Evolutionary conservation across 2,329 filamentous ascomycete genomes (phyloP).

Genomic region (Pezicula radicicola): DNA sequence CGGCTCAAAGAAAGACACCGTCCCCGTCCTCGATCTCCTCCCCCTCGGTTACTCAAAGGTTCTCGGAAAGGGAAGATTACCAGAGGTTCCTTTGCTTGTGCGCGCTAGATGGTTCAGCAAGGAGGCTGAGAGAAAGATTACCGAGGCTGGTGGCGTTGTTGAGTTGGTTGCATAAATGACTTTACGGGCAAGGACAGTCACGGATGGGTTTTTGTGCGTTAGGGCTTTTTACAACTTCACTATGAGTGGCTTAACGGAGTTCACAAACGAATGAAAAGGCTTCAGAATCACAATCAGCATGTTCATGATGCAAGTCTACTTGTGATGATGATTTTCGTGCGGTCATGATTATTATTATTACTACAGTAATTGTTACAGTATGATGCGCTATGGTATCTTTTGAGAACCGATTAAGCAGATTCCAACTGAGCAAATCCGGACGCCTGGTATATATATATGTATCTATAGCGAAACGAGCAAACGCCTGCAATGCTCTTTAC

Average conservation of each 20-base stretch:
- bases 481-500: slow-evolving; percentile 5
- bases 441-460: not conserved
- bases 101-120: slow-evolving; percentile 93
- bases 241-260: too few relatives aligned
- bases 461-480: slow-evolving; percentile 11
- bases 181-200: too few relatives aligned
- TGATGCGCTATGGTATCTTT: slow-evolving; percentile 14
- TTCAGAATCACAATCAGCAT: not conserved
- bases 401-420: slow-evolving; percentile 3
- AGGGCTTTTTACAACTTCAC: too few relatives aligned
- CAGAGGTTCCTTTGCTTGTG: slow-evolving; percentile 89
- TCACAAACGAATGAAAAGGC: not conserved
- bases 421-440: slow-evolving; percentile 2
- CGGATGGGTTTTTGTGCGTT: not conserved
- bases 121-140: slow-evolving; percentile 98
- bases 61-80: slow-evolving; percentile 95
- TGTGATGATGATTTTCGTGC: not conserved
- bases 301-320: not conserved
- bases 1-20: slow-evolving; percentile 80
- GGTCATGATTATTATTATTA: too few relatives aligned
- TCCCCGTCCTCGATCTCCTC: slow-evolving; percentile 96
- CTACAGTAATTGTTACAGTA: slow-evolving; percentile 8
- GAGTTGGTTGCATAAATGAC: slow-evolving; percentile 82
- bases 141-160: slow-evolving; percentile 91
- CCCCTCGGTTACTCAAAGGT: slow-evolving; percentile 98